phyloP scores from a whole-genome alignment of 2,329 filamentous ascomycete genomes.

The Hymenoscyphus occultus region DNA sequence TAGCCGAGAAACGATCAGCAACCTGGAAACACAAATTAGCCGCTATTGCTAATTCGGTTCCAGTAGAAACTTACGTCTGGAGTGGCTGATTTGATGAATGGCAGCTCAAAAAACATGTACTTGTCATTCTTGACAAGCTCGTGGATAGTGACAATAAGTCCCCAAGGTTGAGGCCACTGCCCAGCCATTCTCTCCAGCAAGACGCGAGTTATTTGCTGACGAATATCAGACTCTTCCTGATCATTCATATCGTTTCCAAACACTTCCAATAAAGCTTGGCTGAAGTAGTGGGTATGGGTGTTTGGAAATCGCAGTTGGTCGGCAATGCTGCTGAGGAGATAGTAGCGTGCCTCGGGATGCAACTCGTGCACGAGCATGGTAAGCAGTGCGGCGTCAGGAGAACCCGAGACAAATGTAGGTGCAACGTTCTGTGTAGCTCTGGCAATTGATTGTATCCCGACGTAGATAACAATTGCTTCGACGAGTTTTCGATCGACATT shows the following conservation, averaged over 20 bases:
- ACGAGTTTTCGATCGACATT: constrained; percentile 69
- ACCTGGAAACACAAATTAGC: constrained; percentile 25
- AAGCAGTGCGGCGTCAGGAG: constrained; percentile 68
- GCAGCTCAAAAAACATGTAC: constrained; percentile 88
- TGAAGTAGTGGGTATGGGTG: constrained; percentile 89
- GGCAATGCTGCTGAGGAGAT: constrained; percentile 76
- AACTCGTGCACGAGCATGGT: constrained; percentile 75
- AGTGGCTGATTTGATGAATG: constrained; percentile 77
- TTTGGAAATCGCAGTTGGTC: constrained; percentile 93
- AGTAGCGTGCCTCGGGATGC: constrained; percentile 76
- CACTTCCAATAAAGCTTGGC: constrained; percentile 76
- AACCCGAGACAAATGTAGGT: constrained; percentile 60
- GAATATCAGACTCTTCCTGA: constrained; percentile 75
- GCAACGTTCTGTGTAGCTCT: constrained; percentile 56
- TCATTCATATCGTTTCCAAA: constrained; percentile 74
- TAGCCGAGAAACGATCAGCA: constrained; percentile 33
- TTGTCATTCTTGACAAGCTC: constrained; percentile 90
- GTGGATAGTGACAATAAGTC: constrained; percentile 79
- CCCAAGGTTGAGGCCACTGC: constrained; percentile 94
- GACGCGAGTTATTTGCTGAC: constrained; percentile 86
- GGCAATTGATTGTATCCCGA: constrained; percentile 70
- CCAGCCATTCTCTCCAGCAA: constrained; percentile 84
- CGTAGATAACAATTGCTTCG: constrained; percentile 79
- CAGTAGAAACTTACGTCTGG: constrained; percentile 64
- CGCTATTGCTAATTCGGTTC: background rate